These are phyloP conservation scores for Chrysanthemum seticuspe DNA, from an alignment of 129 eudicot species.

Conservation along the genomic window DNA sequence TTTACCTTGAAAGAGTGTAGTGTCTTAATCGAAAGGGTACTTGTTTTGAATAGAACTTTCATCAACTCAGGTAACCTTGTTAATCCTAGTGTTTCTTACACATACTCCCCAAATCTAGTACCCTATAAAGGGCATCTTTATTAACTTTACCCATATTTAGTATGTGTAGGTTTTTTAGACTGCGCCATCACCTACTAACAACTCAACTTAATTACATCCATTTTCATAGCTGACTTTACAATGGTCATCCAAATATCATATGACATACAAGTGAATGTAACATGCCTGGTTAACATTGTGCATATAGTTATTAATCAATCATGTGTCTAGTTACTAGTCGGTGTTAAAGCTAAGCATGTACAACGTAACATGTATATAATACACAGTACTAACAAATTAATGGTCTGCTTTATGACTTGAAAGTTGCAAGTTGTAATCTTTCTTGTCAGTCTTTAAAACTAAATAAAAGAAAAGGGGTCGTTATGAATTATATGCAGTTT, in stretches of 20 bases:
- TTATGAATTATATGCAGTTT: background rate
- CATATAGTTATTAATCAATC: too few relatives aligned
- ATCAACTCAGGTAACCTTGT: conserved; percentile 47
- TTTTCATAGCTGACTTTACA: conserved; percentile 28
- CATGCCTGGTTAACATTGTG: background rate
- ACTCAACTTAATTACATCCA: conserved; percentile 10
- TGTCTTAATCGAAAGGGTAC: conserved; percentile 43
- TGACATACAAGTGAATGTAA: conserved; percentile 10
- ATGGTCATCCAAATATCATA: conserved; percentile 12
- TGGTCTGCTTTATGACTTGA: conserved; percentile 5
- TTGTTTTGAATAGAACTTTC: conserved; percentile 45
- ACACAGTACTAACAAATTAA: background rate
- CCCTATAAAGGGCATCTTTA: conserved; percentile 43
- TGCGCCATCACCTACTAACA: conserved; percentile 25
- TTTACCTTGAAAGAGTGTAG: conserved; percentile 35
- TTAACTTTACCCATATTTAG: conserved; percentile 35
- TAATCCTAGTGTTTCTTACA: conserved; percentile 45
- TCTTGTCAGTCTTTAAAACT: background rate
- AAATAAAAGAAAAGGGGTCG: background rate
- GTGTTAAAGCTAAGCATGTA: too few relatives aligned
- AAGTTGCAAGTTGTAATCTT: conserved; percentile 6
- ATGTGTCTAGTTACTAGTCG: too few relatives aligned
- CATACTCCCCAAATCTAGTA: conserved; percentile 50
- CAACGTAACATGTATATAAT: too few relatives aligned
- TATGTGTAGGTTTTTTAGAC: conserved; percentile 35